Conservation (phyloP, 1,284 basidiomycete genomes). For the Termitomyces sp. region DNA sequence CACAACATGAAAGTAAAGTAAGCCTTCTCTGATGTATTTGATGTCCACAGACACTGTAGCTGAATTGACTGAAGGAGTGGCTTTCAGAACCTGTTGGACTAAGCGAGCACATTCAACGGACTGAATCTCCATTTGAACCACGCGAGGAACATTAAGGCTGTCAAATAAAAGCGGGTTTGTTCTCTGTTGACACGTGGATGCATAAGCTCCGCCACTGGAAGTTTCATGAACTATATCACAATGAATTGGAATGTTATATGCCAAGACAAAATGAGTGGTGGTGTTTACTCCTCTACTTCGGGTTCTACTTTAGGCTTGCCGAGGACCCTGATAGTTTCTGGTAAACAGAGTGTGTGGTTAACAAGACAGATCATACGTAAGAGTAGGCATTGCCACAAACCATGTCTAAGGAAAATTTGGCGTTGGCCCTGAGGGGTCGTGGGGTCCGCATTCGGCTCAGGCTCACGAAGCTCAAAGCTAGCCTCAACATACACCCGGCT, state of each 20-base stretch:
- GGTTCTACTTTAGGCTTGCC: slow-evolving; percentile 12
- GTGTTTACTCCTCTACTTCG: background rate
- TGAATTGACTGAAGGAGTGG: slow-evolving; percentile 30
- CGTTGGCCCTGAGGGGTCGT: slow-evolving; percentile 63
- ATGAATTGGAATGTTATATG: background rate
- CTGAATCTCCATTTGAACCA: slow-evolving; percentile 26
- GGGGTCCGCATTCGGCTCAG: slow-evolving; percentile 57
- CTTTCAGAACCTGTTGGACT: slow-evolving; percentile 22
- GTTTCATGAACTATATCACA: background rate
- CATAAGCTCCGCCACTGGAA: background rate
- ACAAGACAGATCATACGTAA: background rate
- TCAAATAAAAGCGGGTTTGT: background rate
- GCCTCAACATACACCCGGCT: slow-evolving; percentile 73
- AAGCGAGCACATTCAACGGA: slow-evolving; percentile 21
- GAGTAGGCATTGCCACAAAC: slow-evolving; percentile 28
- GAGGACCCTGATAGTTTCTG: slow-evolving; percentile 22
- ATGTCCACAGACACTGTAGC: background rate
- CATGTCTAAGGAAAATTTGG: slow-evolving; percentile 75
- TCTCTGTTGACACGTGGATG: background rate
- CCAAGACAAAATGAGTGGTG: background rate
- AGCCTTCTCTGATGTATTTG: background rate
- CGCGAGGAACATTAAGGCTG: slow-evolving; percentile 16
- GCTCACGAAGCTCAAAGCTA: slow-evolving; percentile 66
- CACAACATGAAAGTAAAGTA: slow-evolving; percentile 24
- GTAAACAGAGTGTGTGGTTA: background rate